Conservation (phyloP, 495 filamentous ascomycete genomes). For the Stereocaulon alpinum region DNA sequence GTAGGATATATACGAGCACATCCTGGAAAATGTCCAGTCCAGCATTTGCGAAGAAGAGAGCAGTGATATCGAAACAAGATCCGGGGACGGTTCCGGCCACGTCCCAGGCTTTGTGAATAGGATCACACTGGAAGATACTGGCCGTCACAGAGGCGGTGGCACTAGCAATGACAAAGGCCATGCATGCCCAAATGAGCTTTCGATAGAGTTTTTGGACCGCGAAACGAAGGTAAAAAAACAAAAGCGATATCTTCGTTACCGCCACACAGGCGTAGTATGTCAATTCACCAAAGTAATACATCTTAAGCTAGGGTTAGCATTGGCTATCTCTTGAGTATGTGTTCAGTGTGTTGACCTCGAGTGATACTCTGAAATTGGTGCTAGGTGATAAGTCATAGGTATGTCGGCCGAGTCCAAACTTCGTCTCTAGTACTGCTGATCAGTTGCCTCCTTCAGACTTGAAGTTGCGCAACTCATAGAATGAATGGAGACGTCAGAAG, state of each 20-base stretch:
- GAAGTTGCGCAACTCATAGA: neutral
- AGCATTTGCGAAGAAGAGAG: constrained; percentile 6
- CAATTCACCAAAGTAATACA: neutral
- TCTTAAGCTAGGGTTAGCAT: neutral
- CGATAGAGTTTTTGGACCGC: neutral
- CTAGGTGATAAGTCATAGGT: neutral
- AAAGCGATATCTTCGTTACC: constrained; percentile 2
- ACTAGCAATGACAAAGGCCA: neutral
- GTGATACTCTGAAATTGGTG: neutral
- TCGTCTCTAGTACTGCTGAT: neutral
- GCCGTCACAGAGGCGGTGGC: neutral
- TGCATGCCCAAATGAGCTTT: neutral
- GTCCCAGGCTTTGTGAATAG: constrained; percentile 4
- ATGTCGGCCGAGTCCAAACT: constrained; percentile 3
- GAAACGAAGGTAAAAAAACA: neutral
- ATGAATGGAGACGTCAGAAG: neutral
- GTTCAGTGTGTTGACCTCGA: neutral
- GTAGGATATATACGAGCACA: constrained; percentile 1
- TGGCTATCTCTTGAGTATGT: neutral
- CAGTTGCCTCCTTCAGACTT: neutral
- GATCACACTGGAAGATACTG: constrained; percentile 2
- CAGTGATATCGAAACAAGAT: neutral
- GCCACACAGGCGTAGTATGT: neutral
- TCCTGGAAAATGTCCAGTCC: constrained; percentile 4
- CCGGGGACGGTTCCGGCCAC: neutral